A percentile compares a stretch with the other conserved stretches of the same genome.
Evolutionary conservation across 1,284 basidiomycete genomes (phyloP).

Genomic region (Cryptococcus sp.): DNA sequence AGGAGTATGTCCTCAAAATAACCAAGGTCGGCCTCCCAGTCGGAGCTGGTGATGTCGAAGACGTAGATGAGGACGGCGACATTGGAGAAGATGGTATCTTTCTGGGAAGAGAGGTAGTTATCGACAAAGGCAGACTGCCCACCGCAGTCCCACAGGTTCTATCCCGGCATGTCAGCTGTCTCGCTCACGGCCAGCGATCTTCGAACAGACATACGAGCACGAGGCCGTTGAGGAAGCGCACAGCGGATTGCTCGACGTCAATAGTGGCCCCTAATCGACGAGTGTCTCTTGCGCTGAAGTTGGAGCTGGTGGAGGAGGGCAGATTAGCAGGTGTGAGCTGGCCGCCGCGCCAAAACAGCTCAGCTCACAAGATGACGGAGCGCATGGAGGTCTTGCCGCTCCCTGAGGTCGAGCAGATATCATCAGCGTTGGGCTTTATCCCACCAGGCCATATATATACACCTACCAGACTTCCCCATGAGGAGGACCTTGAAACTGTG

Average conservation of each 20-base stretch:
- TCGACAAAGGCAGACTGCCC: constrained; percentile 98
- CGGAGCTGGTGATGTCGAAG: constrained; percentile 80
- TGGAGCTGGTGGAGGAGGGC: constrained; percentile 60
- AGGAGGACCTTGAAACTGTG: constrained; percentile 60
- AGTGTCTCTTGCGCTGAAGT: constrained; percentile 88
- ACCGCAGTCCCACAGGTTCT: constrained; percentile 96
- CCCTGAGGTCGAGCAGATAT: constrained; percentile 34
- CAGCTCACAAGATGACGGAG: constrained; percentile 90
- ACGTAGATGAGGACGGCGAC: constrained; percentile 98
- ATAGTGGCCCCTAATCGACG: constrained; percentile 91
- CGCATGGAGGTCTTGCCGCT: constrained; percentile 88
- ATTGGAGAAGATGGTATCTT: constrained; percentile 87
- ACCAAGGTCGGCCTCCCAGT: constrained; percentile 64
- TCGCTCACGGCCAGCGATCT: background rate
- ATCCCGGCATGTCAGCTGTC: background rate
- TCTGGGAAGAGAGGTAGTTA: constrained; percentile 85
- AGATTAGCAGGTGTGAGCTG: background rate
- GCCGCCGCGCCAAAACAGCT: constrained; percentile 42
- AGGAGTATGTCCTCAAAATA: constrained; percentile 85
- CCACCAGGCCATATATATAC: background rate
- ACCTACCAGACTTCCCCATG: constrained; percentile 80
- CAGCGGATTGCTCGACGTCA: constrained; percentile 96
- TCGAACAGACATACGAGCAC: constrained; percentile 34
- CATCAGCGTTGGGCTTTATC: background rate
- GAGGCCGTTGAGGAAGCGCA: constrained; percentile 78